A percentile compares a stretch with the other conserved stretches of the same genome.
These are phyloP conservation scores for Heimioporus sp. DNA, from an alignment of 768 basidiomycete species.

Conservation along the genomic window DNA sequence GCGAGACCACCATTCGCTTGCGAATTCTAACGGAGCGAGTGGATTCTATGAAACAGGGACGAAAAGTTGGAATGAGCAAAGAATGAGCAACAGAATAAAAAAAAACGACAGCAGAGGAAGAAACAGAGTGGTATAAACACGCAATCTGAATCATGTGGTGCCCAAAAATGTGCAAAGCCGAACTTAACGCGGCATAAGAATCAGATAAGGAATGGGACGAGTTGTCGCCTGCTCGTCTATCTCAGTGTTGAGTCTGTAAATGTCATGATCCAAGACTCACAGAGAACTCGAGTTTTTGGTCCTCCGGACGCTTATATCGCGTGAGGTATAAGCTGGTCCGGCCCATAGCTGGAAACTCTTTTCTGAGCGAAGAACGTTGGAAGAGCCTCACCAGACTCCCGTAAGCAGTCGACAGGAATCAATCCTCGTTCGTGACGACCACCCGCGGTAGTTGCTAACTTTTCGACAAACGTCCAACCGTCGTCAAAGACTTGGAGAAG, in stretches of 20 bases:
- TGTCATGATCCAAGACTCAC: background rate
- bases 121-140: conserved; percentile 14
- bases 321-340: background rate
- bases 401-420: conserved; percentile 71
- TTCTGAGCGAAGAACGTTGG: conserved; percentile 50
- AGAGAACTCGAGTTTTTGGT: no score
- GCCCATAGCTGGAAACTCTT: conserved; percentile 40
- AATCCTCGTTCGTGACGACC: conserved; percentile 39
- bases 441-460: conserved; percentile 16
- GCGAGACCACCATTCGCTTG: no score
- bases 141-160: conserved; percentile 2
- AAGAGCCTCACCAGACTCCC: conserved; percentile 44
- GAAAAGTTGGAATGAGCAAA: background rate
- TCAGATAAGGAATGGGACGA: no score
- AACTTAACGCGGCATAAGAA: no score
- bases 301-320: no score
- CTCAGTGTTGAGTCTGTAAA: background rate
- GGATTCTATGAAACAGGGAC: background rate
- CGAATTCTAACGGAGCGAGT: background rate
- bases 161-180: background rate
- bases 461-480: conserved; percentile 68
- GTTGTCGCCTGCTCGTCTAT: background rate
- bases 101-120: background rate
- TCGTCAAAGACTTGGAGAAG: conserved; percentile 61
- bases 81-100: background rate